Conservation (phyloP, 495 filamentous ascomycete species). For the Neurospora tetraspora region DNA sequence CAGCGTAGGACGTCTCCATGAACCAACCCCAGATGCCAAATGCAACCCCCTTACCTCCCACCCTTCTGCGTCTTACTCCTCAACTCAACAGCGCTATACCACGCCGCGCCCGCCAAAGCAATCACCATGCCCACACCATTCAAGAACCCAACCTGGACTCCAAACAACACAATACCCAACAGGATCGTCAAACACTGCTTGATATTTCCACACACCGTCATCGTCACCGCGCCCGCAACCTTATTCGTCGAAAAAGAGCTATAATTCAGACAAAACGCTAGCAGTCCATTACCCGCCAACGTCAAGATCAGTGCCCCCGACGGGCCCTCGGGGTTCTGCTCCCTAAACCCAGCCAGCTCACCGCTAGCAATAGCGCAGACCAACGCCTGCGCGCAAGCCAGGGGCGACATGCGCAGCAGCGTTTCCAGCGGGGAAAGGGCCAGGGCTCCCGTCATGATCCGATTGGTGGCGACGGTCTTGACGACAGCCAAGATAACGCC, state of each 20-base stretch:
- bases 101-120: conserved; percentile 37
- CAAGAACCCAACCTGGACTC: conserved; percentile 33
- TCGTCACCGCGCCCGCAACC: conserved; percentile 45
- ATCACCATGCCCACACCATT: conserved; percentile 38
- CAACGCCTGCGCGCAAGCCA: conserved; percentile 42
- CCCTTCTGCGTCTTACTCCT: conserved; percentile 7
- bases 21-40: not conserved
- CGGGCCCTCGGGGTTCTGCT: conserved; percentile 6
- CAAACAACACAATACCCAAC: conserved; percentile 42
- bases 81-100: conserved; percentile 36
- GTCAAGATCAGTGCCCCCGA: conserved; percentile 13
- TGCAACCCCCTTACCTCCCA: not conserved
- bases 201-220: conserved; percentile 48
- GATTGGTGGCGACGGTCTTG: conserved; percentile 49
- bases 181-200: conserved; percentile 51
- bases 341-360: conserved; percentile 26
- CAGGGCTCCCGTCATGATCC: conserved; percentile 43
- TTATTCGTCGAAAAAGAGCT: conserved; percentile 48
- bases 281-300: conserved; percentile 36
- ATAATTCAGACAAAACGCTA: conserved; percentile 46
- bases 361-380: conserved; percentile 39
- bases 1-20: not conserved
- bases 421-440: conserved; percentile 42
- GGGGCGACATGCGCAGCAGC: conserved; percentile 45
- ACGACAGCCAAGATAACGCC: conserved; percentile 44